Percentiles rank a stretch among this genome's conserved stretches.
These are phyloP conservation scores for Saturnispora kantuleensis DNA, from an alignment of 805 yeast species.

Conservation along the genomic window DNA sequence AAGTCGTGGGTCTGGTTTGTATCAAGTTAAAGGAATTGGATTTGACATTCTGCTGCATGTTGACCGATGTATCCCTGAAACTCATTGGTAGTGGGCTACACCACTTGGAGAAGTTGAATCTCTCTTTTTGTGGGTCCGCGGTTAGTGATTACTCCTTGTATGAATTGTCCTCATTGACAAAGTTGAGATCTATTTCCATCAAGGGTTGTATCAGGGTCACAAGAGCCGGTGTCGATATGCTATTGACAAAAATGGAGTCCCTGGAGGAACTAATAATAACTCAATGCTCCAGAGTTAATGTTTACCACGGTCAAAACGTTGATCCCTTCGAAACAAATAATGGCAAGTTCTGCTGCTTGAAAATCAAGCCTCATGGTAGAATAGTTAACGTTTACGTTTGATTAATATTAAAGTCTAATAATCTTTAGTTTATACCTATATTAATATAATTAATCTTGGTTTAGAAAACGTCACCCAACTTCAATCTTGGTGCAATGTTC, in stretches of 20 bases:
- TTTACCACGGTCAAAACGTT: constrained; percentile 52
- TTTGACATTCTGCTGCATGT: constrained; percentile 65
- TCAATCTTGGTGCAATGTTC: constrained; percentile 96
- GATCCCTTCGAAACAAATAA: constrained; percentile 38
- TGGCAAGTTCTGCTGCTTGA: constrained; percentile 49
- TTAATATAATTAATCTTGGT: background rate
- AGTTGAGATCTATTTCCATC: constrained; percentile 39
- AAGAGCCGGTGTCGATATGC: constrained; percentile 63
- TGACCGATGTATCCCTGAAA: constrained; percentile 60
- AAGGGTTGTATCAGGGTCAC: constrained; percentile 73
- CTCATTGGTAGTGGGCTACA: constrained; percentile 60
- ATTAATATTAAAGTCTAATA: constrained; percentile 5
- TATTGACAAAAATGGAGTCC: constrained; percentile 46
- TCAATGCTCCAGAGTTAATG: constrained; percentile 63
- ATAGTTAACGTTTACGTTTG: constrained; percentile 49
- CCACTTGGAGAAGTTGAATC: constrained; percentile 38
- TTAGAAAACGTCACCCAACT: constrained; percentile 75
- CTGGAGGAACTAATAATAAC: constrained; percentile 49
- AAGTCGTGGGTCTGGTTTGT: constrained; percentile 52
- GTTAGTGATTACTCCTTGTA: constrained; percentile 63
- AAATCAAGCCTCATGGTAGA: constrained; percentile 37
- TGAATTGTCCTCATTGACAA: constrained; percentile 46
- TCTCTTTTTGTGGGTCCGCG: constrained; percentile 72
- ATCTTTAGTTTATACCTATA: background rate
- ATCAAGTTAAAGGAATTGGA: constrained; percentile 47